Evolutionary conservation across 495 filamentous ascomycete genomes (phyloP), one percentile per base, ranked within the genome.

Genomic region (Lophium mytilinum): DNA sequence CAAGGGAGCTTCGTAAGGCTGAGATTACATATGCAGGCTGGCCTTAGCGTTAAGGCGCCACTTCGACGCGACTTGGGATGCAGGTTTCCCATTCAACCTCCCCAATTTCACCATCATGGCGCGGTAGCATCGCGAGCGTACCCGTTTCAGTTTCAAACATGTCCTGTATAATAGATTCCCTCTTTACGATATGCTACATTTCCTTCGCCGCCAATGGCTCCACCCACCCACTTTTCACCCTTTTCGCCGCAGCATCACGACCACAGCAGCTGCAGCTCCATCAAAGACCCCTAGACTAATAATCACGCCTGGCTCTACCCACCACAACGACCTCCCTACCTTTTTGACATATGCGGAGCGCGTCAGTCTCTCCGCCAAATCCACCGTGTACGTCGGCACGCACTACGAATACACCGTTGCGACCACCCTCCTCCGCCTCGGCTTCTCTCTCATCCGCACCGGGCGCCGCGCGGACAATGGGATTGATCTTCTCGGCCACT

Each of bases 401-500:
- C 78, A 77, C 66, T 86, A 80, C 74, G 86, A 88, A 72, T 96
- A 96, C 72, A 87, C 81, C 7, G 83, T 86, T 9, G 78, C 80
- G 39, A 56, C 67, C n/a, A 73, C 81, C 14, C 82, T 96, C 0
- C 66, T 76, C 9, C 70, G 67, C 7, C 78, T 84, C 40, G 81
- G 79, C 39, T 87, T 97, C 73, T 64, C 66, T 33, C 79, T 96
- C 4, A 73, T 76, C 45, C 85, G 89, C 43, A 79, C 85, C 14
- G 93, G 93, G 60, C 86, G 87, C 37, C 75, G 73, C 30, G 80
- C 80, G 14, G 91, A 97, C 71, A 75, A 72, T 49, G 92, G 92
- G 35, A 87, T 95, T 66, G 92, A 97, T 68, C 79, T 96, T 0
- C 72, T 89, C 2, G 91, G 90, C 19, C 81, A 81, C 15, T 97